Evolutionary conservation across 148 eudicot species (phyloP), one percentile per base, ranked within the genome.

Genomic region (Camellia sinensis): DNA sequence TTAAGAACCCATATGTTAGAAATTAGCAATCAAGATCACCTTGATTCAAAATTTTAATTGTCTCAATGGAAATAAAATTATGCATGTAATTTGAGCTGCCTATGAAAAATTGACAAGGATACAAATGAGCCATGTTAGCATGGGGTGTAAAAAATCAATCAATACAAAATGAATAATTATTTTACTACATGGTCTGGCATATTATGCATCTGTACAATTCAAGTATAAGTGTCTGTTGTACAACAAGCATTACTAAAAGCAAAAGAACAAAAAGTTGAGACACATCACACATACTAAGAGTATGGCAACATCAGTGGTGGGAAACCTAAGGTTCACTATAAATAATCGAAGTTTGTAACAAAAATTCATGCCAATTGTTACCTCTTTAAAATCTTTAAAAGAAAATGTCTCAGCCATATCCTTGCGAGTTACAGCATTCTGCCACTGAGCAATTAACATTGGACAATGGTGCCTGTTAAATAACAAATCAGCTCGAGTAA

Each of bases 371-470:
- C 21, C 71, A 81, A 45, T 76, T 17, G 48, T 10, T 82, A 93
- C 99, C 99, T 92, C 86, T 84, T 77, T 87, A 84, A 95, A 92
- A 82, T 93, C 99, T 73, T 66, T 80, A 76, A 89, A 92, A 67
- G 89, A 88, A 77, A 93, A 93, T 63, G 86, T 81, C 80, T 89
- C 86, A 3, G 82, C 90, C 80, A 50, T 80, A 85, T 95, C 99
- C 86, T 86, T 92, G 76, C 99, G 95, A 68, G 98, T 95, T 21
- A 93, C 97, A 76, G 91, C 97, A 82, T 88, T 85, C 84, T 95
- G 99, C 92, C 87, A 93, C 73, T 95, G 99, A 12, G 94, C 97
- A 62, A 90, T 75, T 80, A 95, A 86, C 86, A 93, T 90, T 3
- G 99, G 99, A 67, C 84, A 87, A 40, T 89, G 77, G 48, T 89